Evolutionary conservation across 176 grass and related monocot genomes (phyloP).

Genomic region (Cymbopogon citratus): DNA sequence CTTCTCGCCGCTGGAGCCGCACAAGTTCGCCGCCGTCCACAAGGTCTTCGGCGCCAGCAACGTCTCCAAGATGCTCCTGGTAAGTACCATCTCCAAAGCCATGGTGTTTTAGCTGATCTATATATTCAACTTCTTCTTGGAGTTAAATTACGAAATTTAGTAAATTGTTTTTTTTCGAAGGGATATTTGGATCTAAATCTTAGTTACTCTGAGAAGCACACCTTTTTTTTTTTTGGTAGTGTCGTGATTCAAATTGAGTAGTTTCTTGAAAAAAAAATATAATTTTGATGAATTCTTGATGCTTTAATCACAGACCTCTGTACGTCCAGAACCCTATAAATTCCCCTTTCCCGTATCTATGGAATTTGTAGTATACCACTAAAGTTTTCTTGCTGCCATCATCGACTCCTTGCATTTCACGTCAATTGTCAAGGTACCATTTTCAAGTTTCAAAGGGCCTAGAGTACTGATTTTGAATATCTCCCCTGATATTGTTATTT

Average conservation of each 20-base stretch:
- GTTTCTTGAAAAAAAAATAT: neutral
- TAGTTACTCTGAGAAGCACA: neutral
- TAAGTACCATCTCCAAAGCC: slow-evolving; percentile 10
- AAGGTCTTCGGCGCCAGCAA: slow-evolving; percentile 98
- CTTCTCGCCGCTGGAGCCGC: slow-evolving; percentile 89
- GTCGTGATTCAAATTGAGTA: neutral
- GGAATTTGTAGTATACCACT: neutral
- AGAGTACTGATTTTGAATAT: neutral
- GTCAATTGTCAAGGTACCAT: neutral
- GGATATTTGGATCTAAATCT: neutral
- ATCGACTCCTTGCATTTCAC: neutral
- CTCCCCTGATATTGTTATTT: neutral
- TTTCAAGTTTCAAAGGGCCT: neutral
- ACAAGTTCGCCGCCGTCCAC: slow-evolving; percentile 87
- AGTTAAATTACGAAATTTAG: neutral
- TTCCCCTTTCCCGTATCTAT: neutral
- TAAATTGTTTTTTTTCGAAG: neutral
- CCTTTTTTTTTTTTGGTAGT: neutral
- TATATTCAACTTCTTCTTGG: neutral
- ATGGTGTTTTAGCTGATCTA: neutral
- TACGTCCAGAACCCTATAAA: neutral
- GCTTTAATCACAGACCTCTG: neutral
- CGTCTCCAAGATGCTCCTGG: slow-evolving; percentile 91
- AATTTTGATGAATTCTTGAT: neutral
- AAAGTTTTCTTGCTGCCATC: neutral